Evolutionary conservation across 345 rosid species (phyloP).

Genomic region (Populus deltoides): DNA sequence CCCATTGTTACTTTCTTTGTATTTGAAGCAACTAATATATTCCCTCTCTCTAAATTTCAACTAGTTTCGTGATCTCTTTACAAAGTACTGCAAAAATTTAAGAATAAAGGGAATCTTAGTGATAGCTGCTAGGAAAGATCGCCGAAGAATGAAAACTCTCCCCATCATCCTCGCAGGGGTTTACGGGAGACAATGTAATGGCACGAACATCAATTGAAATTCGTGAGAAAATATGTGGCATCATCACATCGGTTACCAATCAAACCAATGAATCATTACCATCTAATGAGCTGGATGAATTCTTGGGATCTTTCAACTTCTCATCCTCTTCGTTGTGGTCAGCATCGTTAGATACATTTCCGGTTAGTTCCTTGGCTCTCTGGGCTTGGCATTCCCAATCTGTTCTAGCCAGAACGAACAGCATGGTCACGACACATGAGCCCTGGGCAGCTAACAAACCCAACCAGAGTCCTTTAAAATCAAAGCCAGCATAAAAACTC

Average conservation of each 20-base stretch:
- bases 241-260: neutral
- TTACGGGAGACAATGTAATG: neutral
- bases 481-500: conserved; percentile 24
- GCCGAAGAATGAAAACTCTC: too few relatives aligned
- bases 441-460: conserved; percentile 29
- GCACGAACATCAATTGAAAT: neutral
- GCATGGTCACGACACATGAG: conserved; percentile 25
- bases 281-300: neutral
- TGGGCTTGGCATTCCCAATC: conserved; percentile 26
- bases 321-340: conserved; percentile 11
- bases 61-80: neutral
- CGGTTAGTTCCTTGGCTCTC: conserved; percentile 24
- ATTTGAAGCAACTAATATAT: neutral
- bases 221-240: neutral
- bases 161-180: neutral
- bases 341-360: neutral
- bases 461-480: conserved; percentile 28
- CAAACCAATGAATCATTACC: conserved; percentile 9
- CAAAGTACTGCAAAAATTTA: neutral
- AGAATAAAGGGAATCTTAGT: neutral
- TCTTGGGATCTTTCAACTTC: neutral
- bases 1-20: too few relatives aligned
- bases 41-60: neutral
- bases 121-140: neutral
- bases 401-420: conserved; percentile 8